These are phyloP conservation scores for Meira miltonrushii DNA, from an alignment of 1,284 basidiomycete genomes.

Conservation along the genomic window DNA sequence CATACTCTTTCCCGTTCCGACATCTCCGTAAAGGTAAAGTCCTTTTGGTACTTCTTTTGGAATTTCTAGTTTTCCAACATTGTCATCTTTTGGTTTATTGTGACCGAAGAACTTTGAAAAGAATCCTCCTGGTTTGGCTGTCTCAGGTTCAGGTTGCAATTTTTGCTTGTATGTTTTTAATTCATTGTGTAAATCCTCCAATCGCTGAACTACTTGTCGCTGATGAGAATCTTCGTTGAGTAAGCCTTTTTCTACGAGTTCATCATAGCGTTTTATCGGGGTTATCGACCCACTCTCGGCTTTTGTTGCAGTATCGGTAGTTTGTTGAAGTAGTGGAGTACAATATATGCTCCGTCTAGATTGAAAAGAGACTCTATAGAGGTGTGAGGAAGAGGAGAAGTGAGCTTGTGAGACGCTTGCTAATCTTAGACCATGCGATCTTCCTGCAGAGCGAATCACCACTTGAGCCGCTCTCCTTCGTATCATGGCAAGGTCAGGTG, in stretches of 20 bases:
- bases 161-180: constrained; percentile 62
- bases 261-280: constrained; percentile 68
- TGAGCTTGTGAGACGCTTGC: no score
- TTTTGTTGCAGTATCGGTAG: no score
- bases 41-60: constrained; percentile 69
- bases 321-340: no score
- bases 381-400: no score
- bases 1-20: constrained; percentile 90
- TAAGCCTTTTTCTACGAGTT: constrained; percentile 66
- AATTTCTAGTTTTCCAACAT: constrained; percentile 13
- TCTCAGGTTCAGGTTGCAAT: constrained; percentile 31
- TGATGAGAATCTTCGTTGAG: constrained; percentile 78
- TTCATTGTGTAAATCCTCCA: constrained; percentile 74
- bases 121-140: constrained; percentile 14
- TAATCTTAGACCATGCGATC: no score
- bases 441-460: no score
- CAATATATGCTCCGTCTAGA: no score
- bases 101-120: constrained; percentile 18
- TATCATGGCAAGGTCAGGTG: no score
- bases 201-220: constrained; percentile 70
- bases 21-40: constrained; percentile 93
- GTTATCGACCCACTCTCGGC: background rate
- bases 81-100: constrained; percentile 11
- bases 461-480: no score
- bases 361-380: no score